Percentiles rank a stretch among this genome's conserved stretches.
Evolutionary conservation across 139 green algal species (phyloP).

Genomic region (Chlorella vulgaris): DNA sequence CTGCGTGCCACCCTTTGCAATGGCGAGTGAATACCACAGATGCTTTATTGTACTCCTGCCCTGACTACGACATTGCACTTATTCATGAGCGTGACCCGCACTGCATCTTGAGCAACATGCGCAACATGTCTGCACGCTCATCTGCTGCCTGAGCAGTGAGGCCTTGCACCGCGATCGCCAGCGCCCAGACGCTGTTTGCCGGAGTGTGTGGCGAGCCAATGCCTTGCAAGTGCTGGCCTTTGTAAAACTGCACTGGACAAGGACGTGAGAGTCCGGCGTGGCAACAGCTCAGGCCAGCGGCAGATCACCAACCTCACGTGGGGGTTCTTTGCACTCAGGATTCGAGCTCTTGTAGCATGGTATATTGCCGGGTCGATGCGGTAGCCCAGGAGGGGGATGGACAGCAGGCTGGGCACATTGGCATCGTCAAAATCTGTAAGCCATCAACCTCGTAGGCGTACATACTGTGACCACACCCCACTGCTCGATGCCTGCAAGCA

Average conservation of each 20-base stretch:
- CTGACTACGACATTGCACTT: not conserved
- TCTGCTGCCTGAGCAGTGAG: conserved; percentile 30
- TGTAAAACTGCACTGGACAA: conserved; percentile 41
- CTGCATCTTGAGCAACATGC: conserved; percentile 47
- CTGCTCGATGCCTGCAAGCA: not conserved
- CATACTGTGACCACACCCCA: not conserved
- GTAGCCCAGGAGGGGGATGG: conserved; percentile 67
- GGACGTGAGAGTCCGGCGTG: not conserved
- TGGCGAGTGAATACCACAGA: not conserved
- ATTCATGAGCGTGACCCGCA: conserved; percentile 24
- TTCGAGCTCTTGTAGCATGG: conserved; percentile 32
- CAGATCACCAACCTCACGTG: conserved; percentile 41
- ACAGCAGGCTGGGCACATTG: conserved; percentile 69
- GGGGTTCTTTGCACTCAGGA: conserved; percentile 42
- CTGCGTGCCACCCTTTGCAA: not conserved
- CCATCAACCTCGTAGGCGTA: not conserved
- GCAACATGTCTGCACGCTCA: conserved; percentile 36
- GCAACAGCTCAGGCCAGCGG: not conserved
- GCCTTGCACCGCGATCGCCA: conserved; percentile 50
- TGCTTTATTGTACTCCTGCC: not conserved
- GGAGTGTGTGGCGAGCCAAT: conserved; percentile 64
- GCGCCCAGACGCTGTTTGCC: conserved; percentile 50
- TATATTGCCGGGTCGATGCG: conserved; percentile 49
- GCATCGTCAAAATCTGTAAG: conserved; percentile 63
- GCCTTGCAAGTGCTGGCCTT: conserved; percentile 44